A percentile compares a stretch with the other conserved stretches of the same genome.
Conservation (phyloP, 2,329 filamentous ascomycete species). For the Colletotrichum abscissum region DNA sequence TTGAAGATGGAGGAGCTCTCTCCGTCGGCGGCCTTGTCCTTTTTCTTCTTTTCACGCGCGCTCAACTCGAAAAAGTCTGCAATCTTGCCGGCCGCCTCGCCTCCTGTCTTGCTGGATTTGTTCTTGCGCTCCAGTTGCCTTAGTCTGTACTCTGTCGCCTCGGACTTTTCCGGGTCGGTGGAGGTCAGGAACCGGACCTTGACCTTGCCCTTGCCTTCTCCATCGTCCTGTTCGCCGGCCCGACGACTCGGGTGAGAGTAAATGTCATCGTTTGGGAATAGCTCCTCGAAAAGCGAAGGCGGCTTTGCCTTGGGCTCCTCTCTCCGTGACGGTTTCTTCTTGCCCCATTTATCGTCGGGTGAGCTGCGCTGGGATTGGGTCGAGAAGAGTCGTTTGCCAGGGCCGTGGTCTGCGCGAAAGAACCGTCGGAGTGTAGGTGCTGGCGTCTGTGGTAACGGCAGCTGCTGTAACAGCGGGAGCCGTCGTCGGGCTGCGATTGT, state of each 20-base stretch:
- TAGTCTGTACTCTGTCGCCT: constrained; percentile 12
- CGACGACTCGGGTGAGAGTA: background rate
- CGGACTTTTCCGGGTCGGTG: constrained; percentile 15
- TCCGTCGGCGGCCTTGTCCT: background rate
- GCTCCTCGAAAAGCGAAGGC: constrained; percentile 29
- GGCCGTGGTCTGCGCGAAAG: background rate
- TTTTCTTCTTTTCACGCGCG: background rate
- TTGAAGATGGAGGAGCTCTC: constrained; percentile 13
- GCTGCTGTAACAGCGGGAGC: constrained; percentile 23
- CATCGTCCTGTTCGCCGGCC: background rate
- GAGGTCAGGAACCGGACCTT: constrained; percentile 31
- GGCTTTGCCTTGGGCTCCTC: background rate
- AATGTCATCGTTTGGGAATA: constrained; percentile 21
- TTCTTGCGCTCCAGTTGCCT: background rate
- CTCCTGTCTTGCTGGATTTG: background rate
- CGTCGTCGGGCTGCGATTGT: constrained; percentile 25
- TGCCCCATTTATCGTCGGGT: background rate
- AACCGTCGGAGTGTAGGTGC: background rate
- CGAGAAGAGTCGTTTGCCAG: background rate
- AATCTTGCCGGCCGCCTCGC: background rate
- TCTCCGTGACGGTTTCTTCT: background rate
- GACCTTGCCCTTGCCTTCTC: background rate
- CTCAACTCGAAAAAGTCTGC: constrained; percentile 4
- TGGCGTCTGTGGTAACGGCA: background rate
- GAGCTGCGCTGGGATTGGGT: background rate